A percentile compares a stretch with the other conserved stretches of the same genome.
Evolutionary conservation across 2,329 filamentous ascomycete species (phyloP).

Genomic region (Pseudogymnoascus sp.): DNA sequence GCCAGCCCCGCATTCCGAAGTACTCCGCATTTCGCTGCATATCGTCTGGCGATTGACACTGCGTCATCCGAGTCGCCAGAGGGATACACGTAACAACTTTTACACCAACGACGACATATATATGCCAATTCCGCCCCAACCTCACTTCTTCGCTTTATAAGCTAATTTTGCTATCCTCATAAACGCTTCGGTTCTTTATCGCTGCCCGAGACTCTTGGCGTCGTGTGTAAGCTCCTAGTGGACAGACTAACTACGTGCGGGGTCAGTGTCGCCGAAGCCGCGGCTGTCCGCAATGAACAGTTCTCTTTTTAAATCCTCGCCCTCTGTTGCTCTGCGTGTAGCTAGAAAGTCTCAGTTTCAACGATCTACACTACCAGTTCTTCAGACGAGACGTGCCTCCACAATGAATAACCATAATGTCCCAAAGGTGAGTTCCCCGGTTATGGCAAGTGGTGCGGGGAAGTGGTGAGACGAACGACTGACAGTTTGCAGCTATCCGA

Average conservation of each 20-base stretch:
- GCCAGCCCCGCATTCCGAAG: background rate
- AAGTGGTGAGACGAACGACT: background rate
- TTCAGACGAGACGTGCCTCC: conserved; percentile 8
- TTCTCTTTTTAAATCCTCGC: background rate
- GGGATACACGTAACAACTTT: background rate
- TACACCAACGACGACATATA: conserved; percentile 3
- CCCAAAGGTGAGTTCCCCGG: conserved; percentile 6
- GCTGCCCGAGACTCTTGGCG: background rate
- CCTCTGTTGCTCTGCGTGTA: background rate
- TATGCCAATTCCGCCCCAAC: background rate
- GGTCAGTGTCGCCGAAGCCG: background rate
- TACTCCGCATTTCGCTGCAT: background rate
- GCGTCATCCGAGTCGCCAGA: background rate
- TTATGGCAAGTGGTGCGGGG: background rate
- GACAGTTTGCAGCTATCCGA: conserved; percentile 55
- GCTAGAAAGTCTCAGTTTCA: conserved; percentile 7
- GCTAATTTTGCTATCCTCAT: background rate
- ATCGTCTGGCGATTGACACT: background rate
- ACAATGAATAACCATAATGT: conserved; percentile 10
- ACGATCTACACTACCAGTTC: conserved; percentile 8
- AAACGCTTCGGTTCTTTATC: background rate
- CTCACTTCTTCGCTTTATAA: background rate
- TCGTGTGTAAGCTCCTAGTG: background rate
- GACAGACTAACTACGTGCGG: background rate
- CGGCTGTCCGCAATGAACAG: background rate